Evolutionary conservation across 345 rosid species (phyloP).

Genomic region (Eutrema japonicum): DNA sequence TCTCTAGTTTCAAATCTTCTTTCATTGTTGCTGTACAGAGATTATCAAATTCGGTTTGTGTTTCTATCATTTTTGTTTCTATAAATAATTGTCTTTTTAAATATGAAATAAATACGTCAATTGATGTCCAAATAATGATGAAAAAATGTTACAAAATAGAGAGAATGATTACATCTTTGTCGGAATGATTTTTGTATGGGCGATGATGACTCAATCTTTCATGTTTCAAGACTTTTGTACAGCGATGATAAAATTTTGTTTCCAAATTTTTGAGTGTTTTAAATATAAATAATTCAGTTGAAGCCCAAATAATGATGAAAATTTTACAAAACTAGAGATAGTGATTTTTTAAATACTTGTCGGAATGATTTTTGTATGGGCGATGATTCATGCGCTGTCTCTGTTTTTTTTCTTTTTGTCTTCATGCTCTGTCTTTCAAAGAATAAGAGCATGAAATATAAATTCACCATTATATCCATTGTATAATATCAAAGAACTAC

Average conservation of each 20-base stretch:
- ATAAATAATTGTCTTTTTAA: not conserved
- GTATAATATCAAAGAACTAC: not conserved
- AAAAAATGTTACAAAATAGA: no score
- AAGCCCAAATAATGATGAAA: conserved; percentile 15
- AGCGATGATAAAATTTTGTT: conserved; percentile 12
- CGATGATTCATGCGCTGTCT: conserved; percentile 38
- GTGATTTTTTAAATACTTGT: conserved; percentile 14
- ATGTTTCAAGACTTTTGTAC: not conserved
- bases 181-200: conserved; percentile 28
- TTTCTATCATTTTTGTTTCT: not conserved
- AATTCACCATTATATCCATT: not conserved
- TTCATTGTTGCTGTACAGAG: conserved; percentile 20
- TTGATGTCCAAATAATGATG: not conserved
- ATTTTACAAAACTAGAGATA: conserved; percentile 8
- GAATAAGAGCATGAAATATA: not conserved
- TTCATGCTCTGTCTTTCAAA: conserved; percentile 21
- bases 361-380: conserved; percentile 32
- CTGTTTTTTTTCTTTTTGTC: conserved; percentile 15
- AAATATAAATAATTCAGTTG: conserved; percentile 2
- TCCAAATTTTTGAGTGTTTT: not conserved
- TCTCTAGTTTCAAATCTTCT: conserved; percentile 3
- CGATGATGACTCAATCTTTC: conserved; percentile 17
- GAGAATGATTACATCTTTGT: conserved; percentile 9
- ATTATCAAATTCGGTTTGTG: conserved; percentile 18
- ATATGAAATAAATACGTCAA: conserved; percentile 14